Evolutionary conservation across 1,284 basidiomycete genomes (phyloP).

Genomic region (Malassezia brasiliensis): DNA sequence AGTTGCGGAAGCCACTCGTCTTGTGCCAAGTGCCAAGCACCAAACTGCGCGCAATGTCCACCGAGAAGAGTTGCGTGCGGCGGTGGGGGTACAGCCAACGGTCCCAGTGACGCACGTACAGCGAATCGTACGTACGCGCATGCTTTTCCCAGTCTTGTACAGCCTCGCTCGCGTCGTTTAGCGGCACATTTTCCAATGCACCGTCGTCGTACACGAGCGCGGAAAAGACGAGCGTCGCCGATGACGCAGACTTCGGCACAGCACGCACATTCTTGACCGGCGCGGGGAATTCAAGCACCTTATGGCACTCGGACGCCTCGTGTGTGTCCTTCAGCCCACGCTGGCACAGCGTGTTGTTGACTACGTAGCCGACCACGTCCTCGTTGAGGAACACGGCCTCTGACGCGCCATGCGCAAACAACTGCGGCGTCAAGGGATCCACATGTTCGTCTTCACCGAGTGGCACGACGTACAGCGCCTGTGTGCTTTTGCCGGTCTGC

Average conservation of each 20-base stretch:
- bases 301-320: not conserved
- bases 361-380: not conserved
- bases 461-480: constrained; percentile 6
- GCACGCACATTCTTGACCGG: constrained; percentile 5
- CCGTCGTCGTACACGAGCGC: constrained; percentile 31
- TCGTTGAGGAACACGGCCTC: constrained; percentile 5
- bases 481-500: not conserved
- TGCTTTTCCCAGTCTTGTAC: constrained; percentile 3
- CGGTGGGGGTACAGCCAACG: constrained; percentile 21
- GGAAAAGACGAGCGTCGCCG: constrained; percentile 21
- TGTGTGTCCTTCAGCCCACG: not conserved
- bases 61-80: constrained; percentile 25
- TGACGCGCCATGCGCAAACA: not conserved
- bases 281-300: constrained; percentile 8
- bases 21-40: not conserved
- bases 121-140: constrained; percentile 15
- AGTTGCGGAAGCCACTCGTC: constrained; percentile 15
- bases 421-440: not conserved
- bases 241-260: not conserved
- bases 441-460: not conserved
- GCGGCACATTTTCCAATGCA: constrained; percentile 16
- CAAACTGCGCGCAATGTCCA: constrained; percentile 12
- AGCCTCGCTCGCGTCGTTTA: not conserved
- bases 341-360: constrained; percentile 2
- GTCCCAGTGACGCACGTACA: constrained; percentile 30